A percentile compares a stretch with the other conserved stretches of the same genome.
Evolutionary conservation across 2,329 filamentous ascomycete genomes (phyloP).

Genomic region (Grosmannia huntii): DNA sequence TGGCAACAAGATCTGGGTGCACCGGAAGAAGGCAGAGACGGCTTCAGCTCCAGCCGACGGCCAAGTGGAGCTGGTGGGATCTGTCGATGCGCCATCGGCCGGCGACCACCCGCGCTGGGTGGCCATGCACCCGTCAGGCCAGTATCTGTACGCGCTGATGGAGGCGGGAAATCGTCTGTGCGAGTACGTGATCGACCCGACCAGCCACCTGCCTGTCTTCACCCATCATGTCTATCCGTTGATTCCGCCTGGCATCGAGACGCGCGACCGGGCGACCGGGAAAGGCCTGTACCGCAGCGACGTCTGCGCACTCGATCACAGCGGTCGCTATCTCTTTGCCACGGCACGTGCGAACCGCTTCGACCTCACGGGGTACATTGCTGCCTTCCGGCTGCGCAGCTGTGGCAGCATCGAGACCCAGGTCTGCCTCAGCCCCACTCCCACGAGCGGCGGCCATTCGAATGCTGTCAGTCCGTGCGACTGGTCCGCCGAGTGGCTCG

Average conservation of each 20-base stretch:
- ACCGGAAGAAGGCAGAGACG: conserved; percentile 43
- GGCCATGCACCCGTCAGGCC: conserved; percentile 64
- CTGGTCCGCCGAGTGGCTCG: conserved; percentile 82
- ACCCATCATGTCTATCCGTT: conserved; percentile 66
- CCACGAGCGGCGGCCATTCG: conserved; percentile 76
- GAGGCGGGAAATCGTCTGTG: conserved; percentile 77
- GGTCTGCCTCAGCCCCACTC: conserved; percentile 70
- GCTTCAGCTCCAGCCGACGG: conserved; percentile 34
- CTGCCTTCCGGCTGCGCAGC: conserved; percentile 59
- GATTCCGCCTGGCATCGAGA: conserved; percentile 58
- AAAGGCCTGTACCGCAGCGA: conserved; percentile 67
- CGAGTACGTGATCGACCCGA: conserved; percentile 67
- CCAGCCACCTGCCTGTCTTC: conserved; percentile 63
- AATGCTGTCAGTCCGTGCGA: conserved; percentile 78
- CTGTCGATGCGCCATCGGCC: conserved; percentile 54
- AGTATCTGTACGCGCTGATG: conserved; percentile 77
- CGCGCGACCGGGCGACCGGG: conserved; percentile 24
- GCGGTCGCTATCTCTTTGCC: conserved; percentile 67
- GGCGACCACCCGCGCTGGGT: conserved; percentile 82
- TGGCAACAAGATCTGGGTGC: conserved; percentile 74
- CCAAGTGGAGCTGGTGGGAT: conserved; percentile 55
- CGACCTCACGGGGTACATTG: conserved; percentile 68
- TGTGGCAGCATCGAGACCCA: conserved; percentile 63
- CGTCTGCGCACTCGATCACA: conserved; percentile 61
- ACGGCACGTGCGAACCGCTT: conserved; percentile 69